phyloP scores from a whole-genome alignment of 176 grass and related monocot genomes.

The Avena sativa region DNA sequence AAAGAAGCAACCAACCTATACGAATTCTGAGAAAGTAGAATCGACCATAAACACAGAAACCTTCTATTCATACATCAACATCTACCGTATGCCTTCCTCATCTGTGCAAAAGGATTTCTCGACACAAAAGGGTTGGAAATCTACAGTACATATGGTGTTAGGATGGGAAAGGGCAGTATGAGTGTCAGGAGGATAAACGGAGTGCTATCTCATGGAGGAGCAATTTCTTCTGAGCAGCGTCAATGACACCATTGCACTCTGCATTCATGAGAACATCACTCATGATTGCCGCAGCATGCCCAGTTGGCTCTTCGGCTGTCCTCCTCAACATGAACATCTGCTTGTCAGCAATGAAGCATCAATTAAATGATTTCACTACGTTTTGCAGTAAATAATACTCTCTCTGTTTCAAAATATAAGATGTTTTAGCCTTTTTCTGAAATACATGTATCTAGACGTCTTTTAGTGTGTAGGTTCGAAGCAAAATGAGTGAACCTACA shows the following conservation, averaged over 20 bases:
- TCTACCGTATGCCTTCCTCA: conserved; percentile 14
- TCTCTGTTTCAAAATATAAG: too few relatives aligned
- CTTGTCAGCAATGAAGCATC: conserved; percentile 19
- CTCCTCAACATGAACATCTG: conserved; percentile 94
- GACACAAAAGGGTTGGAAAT: conserved; percentile 36
- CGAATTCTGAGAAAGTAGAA: too few relatives aligned
- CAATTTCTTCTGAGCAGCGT: conserved; percentile 76
- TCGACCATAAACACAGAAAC: background rate
- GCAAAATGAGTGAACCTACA: too few relatives aligned
- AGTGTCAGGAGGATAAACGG: conserved; percentile 64
- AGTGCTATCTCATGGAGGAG: conserved; percentile 92
- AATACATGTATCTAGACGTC: too few relatives aligned
- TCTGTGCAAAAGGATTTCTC: conserved; percentile 27
- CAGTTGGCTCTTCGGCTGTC: conserved; percentile 74
- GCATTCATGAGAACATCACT: conserved; percentile 88
- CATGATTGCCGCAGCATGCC: conserved; percentile 86
- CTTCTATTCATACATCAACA: conserved; percentile 38
- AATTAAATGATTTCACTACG: conserved; percentile 9
- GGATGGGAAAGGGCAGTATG: conserved; percentile 5
- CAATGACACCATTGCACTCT: conserved; percentile 83
- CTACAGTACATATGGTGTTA: conserved; percentile 5
- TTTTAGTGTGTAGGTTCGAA: too few relatives aligned
- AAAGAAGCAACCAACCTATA: conserved; percentile 36
- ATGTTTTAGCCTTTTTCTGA: too few relatives aligned
- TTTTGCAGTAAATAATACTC: background rate